Base-by-base conservation (phyloP, 2,329 filamentous ascomycete species). In the Trichoderma guizhouense region DNA sequence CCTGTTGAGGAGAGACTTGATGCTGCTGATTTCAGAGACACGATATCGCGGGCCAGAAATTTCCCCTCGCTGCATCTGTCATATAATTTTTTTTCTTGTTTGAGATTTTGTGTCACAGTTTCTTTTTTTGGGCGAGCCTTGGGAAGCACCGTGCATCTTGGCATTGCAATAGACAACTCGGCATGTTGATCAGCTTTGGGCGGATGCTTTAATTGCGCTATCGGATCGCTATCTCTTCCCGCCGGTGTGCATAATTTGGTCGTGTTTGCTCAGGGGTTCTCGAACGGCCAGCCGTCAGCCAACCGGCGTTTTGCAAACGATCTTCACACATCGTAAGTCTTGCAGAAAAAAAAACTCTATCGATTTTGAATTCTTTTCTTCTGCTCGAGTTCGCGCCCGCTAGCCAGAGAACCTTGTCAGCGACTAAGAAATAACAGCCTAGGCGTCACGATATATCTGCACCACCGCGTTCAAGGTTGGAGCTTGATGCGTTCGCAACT, bases 211-310 rank as follows among this genome's bases (percentile, higher is more conserved):
- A 62, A 70, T 70, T 70, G 61, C 71, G 39, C 71, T 61, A 67
- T 72, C 71, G 62, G 51, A 70, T 70, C 67, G 61, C 71, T 67
- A 70, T 70, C 60, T 65, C 69, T 68, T 63, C 60, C 43, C 65
- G 21, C 71, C 32, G 34, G 68, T 14, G 61, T 66, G 51, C 61
- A 66, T 71, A 71, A 58, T 65, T 64, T 65, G 34, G 36, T 55
- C 74, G 76, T 77, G 76, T 79, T 77, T 78, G 73, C 76, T 79
- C 77, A 78, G 77, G 77, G 77, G 77, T 71, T 73, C 71, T 78
- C 72, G 69, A 73, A 57, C 61, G 61, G 69, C 60, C 69, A 71
- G 60, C 62, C 36, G 67, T 32, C 67, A 61, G 43, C 43, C 67
- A 36, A 51, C 62, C 53, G 62, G 69, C 69, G 47, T 51, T 61